Evolutionary conservation across 352 stramenopile genomes (phyloP), one percentile per base, ranked within the genome.

Genomic region (Globisporangium barbulae): DNA sequence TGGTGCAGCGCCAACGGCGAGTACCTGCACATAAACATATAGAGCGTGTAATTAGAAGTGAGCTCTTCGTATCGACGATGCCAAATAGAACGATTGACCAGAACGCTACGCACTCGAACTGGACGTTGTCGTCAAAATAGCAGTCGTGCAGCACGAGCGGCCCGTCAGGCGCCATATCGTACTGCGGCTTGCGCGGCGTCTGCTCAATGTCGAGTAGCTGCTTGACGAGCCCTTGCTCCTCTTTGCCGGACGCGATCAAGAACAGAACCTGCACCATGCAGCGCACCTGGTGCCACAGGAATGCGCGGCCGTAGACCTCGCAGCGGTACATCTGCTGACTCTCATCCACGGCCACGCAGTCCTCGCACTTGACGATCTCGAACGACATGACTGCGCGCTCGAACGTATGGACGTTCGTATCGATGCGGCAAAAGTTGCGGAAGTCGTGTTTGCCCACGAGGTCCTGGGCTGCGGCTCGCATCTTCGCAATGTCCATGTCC

Each of bases 211-310:
- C 90, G 19, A 99, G 76, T 30, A 99, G 78, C 39, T 86, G 69
- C 28, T 84, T 65, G 21, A 99, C 81, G 21, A 99, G 78, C 7
- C 73, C 69, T 0, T 96, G 91, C n/a, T 86, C 63, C 72, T 99
- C 98, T 28, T 89, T 81, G 35, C 90, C 83, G 15, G 88, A 80
- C 10, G 97, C 98, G 48, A 99, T 85, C 35, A 99, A 73, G 69
- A 99, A 99, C 13, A 99, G 71, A 30, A 99, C 83, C 4, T 96
- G 79, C 37, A 98, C 96, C 77, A 99, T 99, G 75, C 96, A 99
- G 41, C 98, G 93, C 67, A 99, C 98, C 78, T 99, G 98, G 82
- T 99, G 98, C 98, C 98, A 99, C 61, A 99, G 69, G 72, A 99
- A 99, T 17, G 97, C 97, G 65, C 96, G 89, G 1, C 97, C 98